Percentiles rank a stretch among this genome's conserved stretches.
Evolutionary conservation across 257 asterid species (phyloP).

Genomic region (Ophiorrhiza pumila): DNA sequence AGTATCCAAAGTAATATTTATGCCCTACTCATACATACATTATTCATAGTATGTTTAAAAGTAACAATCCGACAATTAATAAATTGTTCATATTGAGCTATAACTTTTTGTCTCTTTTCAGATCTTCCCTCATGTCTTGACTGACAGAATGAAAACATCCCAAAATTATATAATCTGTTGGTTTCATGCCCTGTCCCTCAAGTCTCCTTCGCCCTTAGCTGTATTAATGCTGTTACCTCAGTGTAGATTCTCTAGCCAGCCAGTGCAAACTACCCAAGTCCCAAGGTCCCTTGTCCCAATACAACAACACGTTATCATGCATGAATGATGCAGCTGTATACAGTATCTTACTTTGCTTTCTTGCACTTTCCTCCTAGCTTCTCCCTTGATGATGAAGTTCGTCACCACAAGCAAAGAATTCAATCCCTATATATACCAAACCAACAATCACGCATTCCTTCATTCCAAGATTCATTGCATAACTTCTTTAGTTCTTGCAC

Average conservation of each 20-base stretch:
- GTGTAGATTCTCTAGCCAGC: conserved; percentile 13
- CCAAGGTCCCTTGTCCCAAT: not conserved
- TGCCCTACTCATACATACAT: not conserved
- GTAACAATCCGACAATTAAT: too few species aligned
- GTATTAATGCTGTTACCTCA: conserved; percentile 21
- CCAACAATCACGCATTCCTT: not conserved
- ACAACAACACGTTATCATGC: conserved; percentile 5
- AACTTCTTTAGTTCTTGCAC: not conserved
- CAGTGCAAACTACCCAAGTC: not conserved
- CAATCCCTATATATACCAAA: not conserved
- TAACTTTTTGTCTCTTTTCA: conserved; percentile 5
- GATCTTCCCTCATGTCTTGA: conserved; percentile 9
- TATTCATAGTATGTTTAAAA: too few species aligned
- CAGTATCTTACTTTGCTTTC: not conserved
- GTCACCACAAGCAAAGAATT: too few species aligned
- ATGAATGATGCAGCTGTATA: conserved; percentile 1
- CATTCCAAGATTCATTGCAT: conserved; percentile 2
- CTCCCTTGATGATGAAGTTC: not conserved
- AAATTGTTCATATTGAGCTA: not conserved
- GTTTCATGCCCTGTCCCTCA: conserved; percentile 9
- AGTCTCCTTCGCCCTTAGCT: conserved; percentile 4
- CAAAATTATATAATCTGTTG: not conserved
- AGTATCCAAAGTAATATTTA: not conserved
- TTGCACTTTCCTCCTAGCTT: conserved; percentile 11
- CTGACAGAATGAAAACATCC: conserved; percentile 13